Base-by-base conservation (phyloP, 2,329 filamentous ascomycete species). In the Tolypocladium amazonense region DNA sequence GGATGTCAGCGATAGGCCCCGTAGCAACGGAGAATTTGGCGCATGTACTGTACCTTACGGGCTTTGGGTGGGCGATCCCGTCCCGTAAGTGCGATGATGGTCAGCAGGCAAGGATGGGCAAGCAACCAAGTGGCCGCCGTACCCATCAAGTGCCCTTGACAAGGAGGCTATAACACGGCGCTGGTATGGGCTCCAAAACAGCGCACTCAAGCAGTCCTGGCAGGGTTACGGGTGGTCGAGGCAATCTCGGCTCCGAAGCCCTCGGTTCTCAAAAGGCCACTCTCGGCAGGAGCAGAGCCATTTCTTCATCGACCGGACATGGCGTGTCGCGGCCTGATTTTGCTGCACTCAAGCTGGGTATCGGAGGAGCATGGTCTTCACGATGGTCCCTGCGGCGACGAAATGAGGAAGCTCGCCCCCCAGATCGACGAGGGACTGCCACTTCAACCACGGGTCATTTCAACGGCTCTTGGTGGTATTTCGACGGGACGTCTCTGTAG, bases 401-500 rank as follows among this genome's bases (percentile, higher is more conserved):
- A 39, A 56, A 59, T 56, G 52, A 56, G 57, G 57, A 59, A 58
- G 57, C 57, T 55, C 47, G 50, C 1, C 50, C n/a, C 52, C 39
- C 25, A 38, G 57, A 55, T 56, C 52, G 57, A 56, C 33, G 38
- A n/a, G 14, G 55, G 18, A 41, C 25, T 37, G 37, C 23, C 27
- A 27, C 39, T 58, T 55, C 57, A 25, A 35, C 37, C 14, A 37
- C 50, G 57, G 27, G 50, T 54, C 57, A 53, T 30, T 18, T 30
- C 37, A 55, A 39, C 35, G 35, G 45, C 37, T 45, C 38, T 54
- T 54, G 61, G 62, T 45, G 52, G 56, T 55, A 56, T 53, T 58
- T 61, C 59, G 59, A 59, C 58, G 55, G 61, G 35, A 58, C 52
- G 56, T 52, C 33, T 25, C 37, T 25, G 56, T 33, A n/a, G 35